Base-by-base conservation (phyloP, 345 rosid genomes). In the Salix caprea region DNA sequence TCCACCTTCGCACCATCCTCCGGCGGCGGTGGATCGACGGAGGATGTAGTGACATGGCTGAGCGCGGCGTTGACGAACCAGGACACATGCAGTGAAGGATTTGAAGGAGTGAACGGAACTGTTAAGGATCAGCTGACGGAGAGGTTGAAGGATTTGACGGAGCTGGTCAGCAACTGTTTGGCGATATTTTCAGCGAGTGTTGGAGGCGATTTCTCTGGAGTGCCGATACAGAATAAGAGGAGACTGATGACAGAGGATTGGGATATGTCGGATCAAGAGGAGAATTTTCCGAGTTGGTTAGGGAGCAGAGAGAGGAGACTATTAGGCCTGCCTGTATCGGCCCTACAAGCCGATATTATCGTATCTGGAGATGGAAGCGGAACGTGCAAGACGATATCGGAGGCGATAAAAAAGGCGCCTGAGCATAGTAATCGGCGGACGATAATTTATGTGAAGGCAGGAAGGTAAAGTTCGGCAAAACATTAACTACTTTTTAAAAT, bases 41-140 rank as follows among this genome's bases (percentile, higher is more conserved):
- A 90, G 36, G 99, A 96, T 84, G 99, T 96, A 42, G 40, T 81
- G 82, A 96, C 97, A 76, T 96, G 99, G 99, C 94, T 96, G 24
- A 96, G 99, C 88, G 81, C 97, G 0, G 92, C 99, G 56, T 52
- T 96, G 73, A 96, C 98, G 1, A 94, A 96, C 67, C 97, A 94
- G 12, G 99, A 96, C 89, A 96, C 99, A 68, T 96, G 99, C 58
- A 44, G 85, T 10, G 99, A 96, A 39, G 99, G 99, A 30, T 90
- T 96, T 44, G 86, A 77, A 28, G 95, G 76, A 52, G 82, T 85
- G 52, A 78, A 79, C 23, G 92, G 89, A n/a, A 54, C 76, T 36
- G 95, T 89, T 74, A 96, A 91, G 80, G 79, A 86, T 67, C 92
- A 86, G 88, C 84, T 96, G 89, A 7, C 86, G 19, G 75, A 36